phyloP scores from a whole-genome alignment of 352 stramenopile species.

The Phytophthora cryptogea region DNA sequence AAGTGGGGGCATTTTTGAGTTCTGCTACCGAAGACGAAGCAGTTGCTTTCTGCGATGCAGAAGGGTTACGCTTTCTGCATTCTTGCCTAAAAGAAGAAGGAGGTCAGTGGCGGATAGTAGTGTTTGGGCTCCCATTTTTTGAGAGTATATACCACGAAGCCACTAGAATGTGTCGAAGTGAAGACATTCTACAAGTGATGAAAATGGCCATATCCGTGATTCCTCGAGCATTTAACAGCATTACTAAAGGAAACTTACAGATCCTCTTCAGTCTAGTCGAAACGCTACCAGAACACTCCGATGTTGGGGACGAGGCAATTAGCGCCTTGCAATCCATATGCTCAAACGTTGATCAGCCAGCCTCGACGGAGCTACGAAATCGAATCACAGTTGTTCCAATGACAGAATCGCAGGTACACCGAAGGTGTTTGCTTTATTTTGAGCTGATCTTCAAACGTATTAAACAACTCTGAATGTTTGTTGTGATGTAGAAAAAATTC shows the following conservation, averaged over 20 bases:
- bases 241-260: conserved; percentile 23
- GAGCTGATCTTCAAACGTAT: too few relatives aligned
- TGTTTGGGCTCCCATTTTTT: conserved; percentile 11
- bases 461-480: background rate
- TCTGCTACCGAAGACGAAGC: conserved; percentile 17
- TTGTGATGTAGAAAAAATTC: conserved; percentile 13
- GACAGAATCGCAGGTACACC: conserved; percentile 23
- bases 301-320: conserved; percentile 12
- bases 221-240: conserved; percentile 6
- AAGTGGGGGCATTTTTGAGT: conserved; percentile 11
- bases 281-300: background rate
- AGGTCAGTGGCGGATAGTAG: conserved; percentile 5
- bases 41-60: conserved; percentile 23
- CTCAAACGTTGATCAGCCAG: conserved; percentile 4
- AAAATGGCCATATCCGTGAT: conserved; percentile 9
- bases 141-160: conserved; percentile 1
- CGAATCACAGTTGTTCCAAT: conserved; percentile 8
- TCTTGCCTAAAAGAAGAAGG: conserved; percentile 10
- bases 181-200: conserved; percentile 11
- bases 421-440: background rate
- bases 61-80: conserved; percentile 20
- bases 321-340: conserved; percentile 10
- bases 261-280: conserved; percentile 14
- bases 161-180: background rate
- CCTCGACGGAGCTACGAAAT: background rate